phyloP scores from a whole-genome alignment of 768 basidiomycete genomes.

The Leccinum obscurum region DNA sequence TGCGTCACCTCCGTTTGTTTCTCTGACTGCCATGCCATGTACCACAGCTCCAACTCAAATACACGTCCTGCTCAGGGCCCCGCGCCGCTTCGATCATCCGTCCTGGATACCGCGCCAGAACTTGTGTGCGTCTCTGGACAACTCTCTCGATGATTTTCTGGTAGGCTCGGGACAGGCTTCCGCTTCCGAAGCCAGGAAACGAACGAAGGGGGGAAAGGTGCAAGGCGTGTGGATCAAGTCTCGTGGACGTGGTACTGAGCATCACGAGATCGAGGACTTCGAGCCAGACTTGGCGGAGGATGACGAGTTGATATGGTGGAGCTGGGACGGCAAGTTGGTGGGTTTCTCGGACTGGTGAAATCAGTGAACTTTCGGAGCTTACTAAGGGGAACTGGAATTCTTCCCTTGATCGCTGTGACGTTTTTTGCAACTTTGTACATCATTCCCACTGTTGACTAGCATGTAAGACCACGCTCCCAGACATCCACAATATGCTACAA shows the following conservation, averaged over 20 bases:
- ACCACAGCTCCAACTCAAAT: conserved; percentile 47
- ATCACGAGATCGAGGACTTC: not conserved
- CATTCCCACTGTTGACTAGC: not conserved
- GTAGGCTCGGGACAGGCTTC: conserved; percentile 20
- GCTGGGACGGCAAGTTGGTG: conserved; percentile 47
- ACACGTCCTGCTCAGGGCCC: conserved; percentile 48
- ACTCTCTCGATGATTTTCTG: conserved; percentile 36
- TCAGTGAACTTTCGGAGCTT: not conserved
- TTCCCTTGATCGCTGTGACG: not conserved
- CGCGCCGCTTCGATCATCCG: conserved; percentile 47
- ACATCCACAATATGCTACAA: too few species aligned
- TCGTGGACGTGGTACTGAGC: conserved; percentile 1
- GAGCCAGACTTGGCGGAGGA: conserved; percentile 35
- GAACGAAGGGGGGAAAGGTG: conserved; percentile 27
- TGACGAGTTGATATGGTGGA: conserved; percentile 54
- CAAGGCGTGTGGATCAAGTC: conserved; percentile 47
- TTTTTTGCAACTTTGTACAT: not conserved
- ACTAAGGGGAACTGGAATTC: not conserved
- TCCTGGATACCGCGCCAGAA: conserved; percentile 50
- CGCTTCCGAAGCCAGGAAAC: conserved; percentile 19
- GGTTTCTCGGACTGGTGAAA: conserved; percentile 51
- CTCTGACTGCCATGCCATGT: not conserved
- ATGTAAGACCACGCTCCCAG: too few species aligned
- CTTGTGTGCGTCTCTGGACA: conserved; percentile 38
- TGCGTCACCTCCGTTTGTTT: not conserved